Base-by-base conservation (phyloP, 805 yeast species). In the Pichia phayaonensis region DNA sequence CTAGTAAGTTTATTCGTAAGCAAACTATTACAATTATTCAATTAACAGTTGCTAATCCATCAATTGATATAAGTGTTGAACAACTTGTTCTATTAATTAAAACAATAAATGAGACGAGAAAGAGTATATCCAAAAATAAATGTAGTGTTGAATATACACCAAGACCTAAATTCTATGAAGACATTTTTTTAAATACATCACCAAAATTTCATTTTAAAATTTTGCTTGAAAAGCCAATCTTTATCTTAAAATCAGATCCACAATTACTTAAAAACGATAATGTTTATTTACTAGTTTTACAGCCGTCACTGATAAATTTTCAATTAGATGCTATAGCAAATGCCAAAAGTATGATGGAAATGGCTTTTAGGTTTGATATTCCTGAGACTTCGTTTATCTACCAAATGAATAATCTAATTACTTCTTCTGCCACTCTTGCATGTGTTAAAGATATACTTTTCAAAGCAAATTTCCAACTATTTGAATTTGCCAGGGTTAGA, bases 11-110 rank as follows among this genome's bases (percentile, higher is more conserved):
- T 43, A 40, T 40, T 12, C 39, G 31, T 11, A 46, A 47, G 7
- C 55, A 56, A 34, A 55, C 77, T 0, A 59, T 72, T 23, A 50
- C 67, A 2, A 65, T 65, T 7, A 44, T 73, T 2, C 65, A 70
- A 16, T 70, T 72, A 22, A 74, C 72, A 46, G 43, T 74, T 2
- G 66, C 78, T 2, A 74, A 75, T 1, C 70, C 77, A 20, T 66
- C 71, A 1, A 40, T 74, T n/a, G 81, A 76, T 54, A 56, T 74
- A 23, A 70, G 74, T 29, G 64, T 73, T 5, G 64, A 64, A 13
- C 71, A 74, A 45, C 55, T 73, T 2, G 67, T 73, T 1, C 60
- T 70, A 20, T 59, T 70, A 34, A 60, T 69, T 1, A 22, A 38
- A 22, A 18, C 43, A 41, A 46, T 31, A 21, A 36, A 27, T 16